Evolutionary conservation across 176 grass and related monocot species (phyloP).

Genomic region (Microstegium vimineum): DNA sequence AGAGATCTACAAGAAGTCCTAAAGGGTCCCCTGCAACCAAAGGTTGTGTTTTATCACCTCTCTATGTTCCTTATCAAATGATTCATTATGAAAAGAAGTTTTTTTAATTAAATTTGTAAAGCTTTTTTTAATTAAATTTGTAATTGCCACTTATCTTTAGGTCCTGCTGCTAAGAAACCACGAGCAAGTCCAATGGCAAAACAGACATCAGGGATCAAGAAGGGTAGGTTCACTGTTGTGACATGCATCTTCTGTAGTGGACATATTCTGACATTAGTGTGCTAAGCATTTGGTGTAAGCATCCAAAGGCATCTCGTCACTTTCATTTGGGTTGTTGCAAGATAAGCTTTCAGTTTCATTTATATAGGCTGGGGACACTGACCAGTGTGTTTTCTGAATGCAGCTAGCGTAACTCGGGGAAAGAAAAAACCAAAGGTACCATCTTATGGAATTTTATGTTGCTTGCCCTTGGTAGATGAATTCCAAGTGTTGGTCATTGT

Average conservation of each 20-base stretch:
- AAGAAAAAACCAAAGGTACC: slow-evolving; percentile 48
- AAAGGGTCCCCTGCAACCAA: slow-evolving; percentile 54
- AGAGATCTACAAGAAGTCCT: slow-evolving; percentile 39
- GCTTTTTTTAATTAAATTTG: not conserved
- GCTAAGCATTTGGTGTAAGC: not conserved
- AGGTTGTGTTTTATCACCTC: slow-evolving; percentile 27
- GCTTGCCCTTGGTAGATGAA: not conserved
- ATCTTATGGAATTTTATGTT: slow-evolving; percentile 12
- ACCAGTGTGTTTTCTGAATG: slow-evolving; percentile 31
- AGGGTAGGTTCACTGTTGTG: slow-evolving; percentile 48
- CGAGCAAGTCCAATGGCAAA: slow-evolving; percentile 29
- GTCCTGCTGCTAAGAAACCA: slow-evolving; percentile 46
- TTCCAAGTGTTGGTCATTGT: not conserved
- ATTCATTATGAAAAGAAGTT: not conserved
- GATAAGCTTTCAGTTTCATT: slow-evolving; percentile 4
- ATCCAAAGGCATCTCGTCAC: not conserved
- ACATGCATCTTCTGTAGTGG: not conserved
- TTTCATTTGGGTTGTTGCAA: not conserved
- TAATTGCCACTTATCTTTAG: slow-evolving; percentile 31
- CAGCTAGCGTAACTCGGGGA: slow-evolving; percentile 35
- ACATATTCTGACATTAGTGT: not conserved
- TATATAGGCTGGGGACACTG: not conserved
- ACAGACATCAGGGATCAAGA: slow-evolving; percentile 46
- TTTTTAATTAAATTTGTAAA: not conserved
- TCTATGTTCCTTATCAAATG: not conserved